Evolutionary conservation across 441 rosid genomes (phyloP), one percentile per base, ranked within the genome.

Genomic region (California macrophylla): DNA sequence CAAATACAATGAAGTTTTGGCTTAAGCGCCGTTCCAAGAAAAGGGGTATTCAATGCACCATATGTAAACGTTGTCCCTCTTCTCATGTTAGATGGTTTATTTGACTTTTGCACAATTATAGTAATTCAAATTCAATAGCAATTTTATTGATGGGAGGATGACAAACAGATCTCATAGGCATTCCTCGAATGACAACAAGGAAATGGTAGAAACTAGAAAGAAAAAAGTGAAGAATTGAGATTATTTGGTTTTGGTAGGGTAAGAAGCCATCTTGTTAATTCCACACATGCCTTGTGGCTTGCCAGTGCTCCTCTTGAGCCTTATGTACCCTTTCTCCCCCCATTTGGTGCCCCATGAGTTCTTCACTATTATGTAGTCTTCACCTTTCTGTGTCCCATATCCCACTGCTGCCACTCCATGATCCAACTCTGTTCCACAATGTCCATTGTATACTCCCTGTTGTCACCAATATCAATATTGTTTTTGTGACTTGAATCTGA

Each of bases 351-450:
- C 54, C 54, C 97, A 93, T 71, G 97, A 93, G 77, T 93, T 93
- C 83, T 86, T 93, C 58, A 93, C 95, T 21, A 85, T 85, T 18
- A 91, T 77, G 75, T 87, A 92, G 71, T 92, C 96, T 18, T 70
- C 24, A 29, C 87, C 93, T 68, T 82, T 93, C 15, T 74, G 69
- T 66, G 98, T 76, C 66, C 94, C 98, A n/a, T 92, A 94, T 29
- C 98, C 98, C 26, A 94, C 90, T 0, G 97, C 98, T 42, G 96
- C 82, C 45, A 94, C 98, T 54, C 97, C 98, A 12, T 90, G 98
- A 71, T 94, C 90, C 25, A 94, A 75, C 0, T 79, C 83, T 6
- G 88, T 86, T 70, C 97, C 97, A 80, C 98, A 94, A 10, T 67
- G 75, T 16, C 98, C 96, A 62, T 90, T 83, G 60, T 83, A 92